Evolutionary conservation across 148 eudicot species (phyloP).

Genomic region (Vaccinium macrocarpon): DNA sequence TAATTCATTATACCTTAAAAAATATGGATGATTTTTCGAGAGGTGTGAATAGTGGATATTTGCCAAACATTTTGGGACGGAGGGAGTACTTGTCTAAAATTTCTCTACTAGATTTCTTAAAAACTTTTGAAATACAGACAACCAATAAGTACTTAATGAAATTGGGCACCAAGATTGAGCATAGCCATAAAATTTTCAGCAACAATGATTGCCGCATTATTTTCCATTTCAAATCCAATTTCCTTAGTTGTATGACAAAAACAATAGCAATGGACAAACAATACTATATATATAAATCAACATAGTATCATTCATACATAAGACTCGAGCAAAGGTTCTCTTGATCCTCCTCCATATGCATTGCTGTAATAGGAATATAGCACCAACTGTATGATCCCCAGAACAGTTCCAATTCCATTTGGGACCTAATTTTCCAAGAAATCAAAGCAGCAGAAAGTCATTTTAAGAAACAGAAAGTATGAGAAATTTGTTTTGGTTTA

Average conservation of each 20-base stretch:
- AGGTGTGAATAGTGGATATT: too few relatives aligned
- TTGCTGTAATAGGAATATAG: constrained; percentile 39
- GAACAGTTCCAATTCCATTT: constrained; percentile 45
- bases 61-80: too few relatives aligned
- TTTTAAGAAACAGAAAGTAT: background rate
- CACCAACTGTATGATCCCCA: constrained; percentile 39
- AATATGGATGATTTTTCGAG: too few relatives aligned
- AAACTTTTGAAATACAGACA: background rate
- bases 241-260: background rate
- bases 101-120: background rate
- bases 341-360: constrained; percentile 16
- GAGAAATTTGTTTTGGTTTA: background rate
- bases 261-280: constrained; percentile 13
- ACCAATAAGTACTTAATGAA: background rate
- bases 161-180: background rate
- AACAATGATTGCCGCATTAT: background rate
- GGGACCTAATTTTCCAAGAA: constrained; percentile 34
- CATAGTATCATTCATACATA: background rate
- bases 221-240: constrained; percentile 3
- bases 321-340: constrained; percentile 38
- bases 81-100: background rate
- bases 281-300: background rate
- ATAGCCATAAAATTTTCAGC: background rate
- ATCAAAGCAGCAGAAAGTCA: constrained; percentile 1
- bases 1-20: too few relatives aligned